Evolutionary conservation across 2,329 filamentous ascomycete species (phyloP), one percentile per base, ranked within the genome.

Genomic region (Dactylellina cionopaga): DNA sequence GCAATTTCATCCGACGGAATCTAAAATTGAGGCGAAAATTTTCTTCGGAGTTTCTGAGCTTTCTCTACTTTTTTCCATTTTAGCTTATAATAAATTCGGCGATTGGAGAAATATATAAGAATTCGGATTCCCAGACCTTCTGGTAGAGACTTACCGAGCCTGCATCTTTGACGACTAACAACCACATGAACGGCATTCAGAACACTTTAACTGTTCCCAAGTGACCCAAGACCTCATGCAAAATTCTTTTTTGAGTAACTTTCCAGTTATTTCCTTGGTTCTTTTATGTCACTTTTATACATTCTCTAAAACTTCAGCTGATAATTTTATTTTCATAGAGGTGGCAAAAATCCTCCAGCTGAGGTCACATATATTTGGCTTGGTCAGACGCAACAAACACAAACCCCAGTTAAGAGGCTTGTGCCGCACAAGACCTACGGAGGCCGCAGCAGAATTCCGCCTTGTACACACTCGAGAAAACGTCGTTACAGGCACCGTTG

Each of bases 321-420:
- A 55, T 35, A 19, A 43, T 19, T 15, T 3, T 5, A 19, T 22
- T 19, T 6, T 19, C 15, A 43, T n/a, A n/a, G n/a, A 5, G 39
- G 51, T 55, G 51, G 51, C 51, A 55, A 55, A n/a, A 55, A 39
- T 15, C 17, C 9, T 27, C 2, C 22, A 55, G 51, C 51, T 55
- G 51, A 55, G 19, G 15, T 33, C 13, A 2, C n/a, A 35, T 41
- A 22, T 9, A 22, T 55, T 25, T 25, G 5, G 31, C 15, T 29
- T 19, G 31, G 7, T 15, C 11, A 29, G n/a, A n/a, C n/a, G n/a
- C 33, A 41, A 41, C 33, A 55, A 52, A 33, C 22, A n/a, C 13
- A 3, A 33, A 41, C 29, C 51, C 51, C 13, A 41, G 51, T 22
- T 22, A 11, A n/a, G n/a, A n/a, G n/a, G n/a, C n/a, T n/a, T n/a